These are phyloP conservation scores for Rhododendron kiyosumense DNA, from an alignment of 148 eudicot species.

Conservation along the genomic window DNA sequence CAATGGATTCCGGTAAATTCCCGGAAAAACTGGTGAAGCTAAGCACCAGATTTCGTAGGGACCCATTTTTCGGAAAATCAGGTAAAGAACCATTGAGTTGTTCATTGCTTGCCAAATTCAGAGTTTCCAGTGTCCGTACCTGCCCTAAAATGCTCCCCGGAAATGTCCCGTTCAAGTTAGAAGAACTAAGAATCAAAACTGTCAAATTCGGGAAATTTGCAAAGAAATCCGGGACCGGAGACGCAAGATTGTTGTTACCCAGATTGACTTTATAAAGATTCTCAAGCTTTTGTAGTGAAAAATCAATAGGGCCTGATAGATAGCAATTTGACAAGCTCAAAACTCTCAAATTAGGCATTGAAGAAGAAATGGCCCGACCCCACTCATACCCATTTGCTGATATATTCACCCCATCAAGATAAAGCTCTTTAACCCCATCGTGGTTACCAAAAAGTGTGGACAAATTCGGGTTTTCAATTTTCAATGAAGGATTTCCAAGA, in stretches of 20 bases:
- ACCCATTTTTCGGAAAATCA: constrained; percentile 9
- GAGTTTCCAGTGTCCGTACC: neutral
- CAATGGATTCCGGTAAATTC: constrained; percentile 23
- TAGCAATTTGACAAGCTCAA: constrained; percentile 13
- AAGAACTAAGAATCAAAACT: neutral
- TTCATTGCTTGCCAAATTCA: constrained; percentile 10
- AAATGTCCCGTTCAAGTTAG: neutral
- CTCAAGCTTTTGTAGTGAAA: neutral
- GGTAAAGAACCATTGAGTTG: constrained; percentile 23
- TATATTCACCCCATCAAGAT: constrained; percentile 14
- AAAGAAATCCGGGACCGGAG: constrained; percentile 12
- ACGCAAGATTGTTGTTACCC: neutral
- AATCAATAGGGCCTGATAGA: constrained; percentile 19
- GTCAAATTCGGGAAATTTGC: neutral
- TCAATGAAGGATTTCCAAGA: neutral
- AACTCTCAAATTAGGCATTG: constrained; percentile 10
- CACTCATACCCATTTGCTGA: neutral
- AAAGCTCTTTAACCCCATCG: constrained; percentile 1
- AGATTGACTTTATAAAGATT: neutral
- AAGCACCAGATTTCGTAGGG: constrained; percentile 22
- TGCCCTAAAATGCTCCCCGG: neutral
- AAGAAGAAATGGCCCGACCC: constrained; percentile 9
- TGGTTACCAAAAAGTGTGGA: neutral
- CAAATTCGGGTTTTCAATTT: neutral
- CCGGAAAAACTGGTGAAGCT: constrained; percentile 27